A percentile compares a stretch with the other conserved stretches of the same genome.
phyloP scores from a whole-genome alignment of 169 alveolate genomes.

The Eimeria praecox region DNA sequence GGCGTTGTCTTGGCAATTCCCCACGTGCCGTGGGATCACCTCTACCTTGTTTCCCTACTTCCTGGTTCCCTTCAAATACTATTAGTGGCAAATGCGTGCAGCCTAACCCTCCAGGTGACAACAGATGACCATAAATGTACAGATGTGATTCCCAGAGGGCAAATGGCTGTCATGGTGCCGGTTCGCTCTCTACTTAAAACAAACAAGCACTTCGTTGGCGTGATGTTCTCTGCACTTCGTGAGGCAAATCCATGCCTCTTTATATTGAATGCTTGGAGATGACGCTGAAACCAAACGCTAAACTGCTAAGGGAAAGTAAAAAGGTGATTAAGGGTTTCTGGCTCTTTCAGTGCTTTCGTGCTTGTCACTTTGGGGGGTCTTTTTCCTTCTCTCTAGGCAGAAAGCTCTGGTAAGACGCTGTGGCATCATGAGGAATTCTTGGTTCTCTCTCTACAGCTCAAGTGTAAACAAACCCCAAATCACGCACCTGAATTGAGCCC shows the following conservation, averaged over 20 bases:
- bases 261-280: background rate
- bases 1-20: background rate
- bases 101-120: background rate
- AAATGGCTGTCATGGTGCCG: background rate
- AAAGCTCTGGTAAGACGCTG: background rate
- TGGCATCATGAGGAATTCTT: background rate
- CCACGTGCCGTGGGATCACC: background rate
- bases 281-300: background rate
- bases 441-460: background rate
- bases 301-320: background rate
- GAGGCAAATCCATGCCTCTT: background rate
- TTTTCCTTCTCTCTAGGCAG: background rate
- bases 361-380: no score
- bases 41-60: background rate
- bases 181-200: background rate
- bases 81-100: background rate
- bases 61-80: background rate
- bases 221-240: background rate
- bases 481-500: background rate
- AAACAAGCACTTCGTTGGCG: background rate
- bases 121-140: background rate
- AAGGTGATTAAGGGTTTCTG: background rate
- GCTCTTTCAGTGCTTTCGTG: background rate
- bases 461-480: background rate
- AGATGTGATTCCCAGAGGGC: background rate